Conservation (phyloP, 1,284 basidiomycete genomes). For the Porodaedalea pini region DNA sequence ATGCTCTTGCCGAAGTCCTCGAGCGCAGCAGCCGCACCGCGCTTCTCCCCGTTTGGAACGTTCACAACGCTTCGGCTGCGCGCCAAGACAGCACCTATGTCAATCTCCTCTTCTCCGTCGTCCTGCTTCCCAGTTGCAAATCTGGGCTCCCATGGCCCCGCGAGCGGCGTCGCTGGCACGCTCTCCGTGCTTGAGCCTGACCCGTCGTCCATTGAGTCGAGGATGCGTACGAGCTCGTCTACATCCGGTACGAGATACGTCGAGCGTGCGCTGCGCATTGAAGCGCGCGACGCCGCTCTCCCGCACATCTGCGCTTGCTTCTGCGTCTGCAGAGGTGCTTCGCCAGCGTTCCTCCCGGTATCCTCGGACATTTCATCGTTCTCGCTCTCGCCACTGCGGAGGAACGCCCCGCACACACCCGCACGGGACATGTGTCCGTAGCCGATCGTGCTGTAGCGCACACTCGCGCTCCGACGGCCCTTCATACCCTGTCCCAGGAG, state of each 20-base stretch:
- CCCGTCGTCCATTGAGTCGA: conserved; percentile 8
- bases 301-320: background rate
- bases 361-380: background rate
- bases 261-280: background rate
- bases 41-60: conserved; percentile 1
- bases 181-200: background rate
- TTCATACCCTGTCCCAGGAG: no score
- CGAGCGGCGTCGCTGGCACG: background rate
- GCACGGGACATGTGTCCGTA: conserved; percentile 6
- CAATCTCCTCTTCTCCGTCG: conserved; percentile 4
- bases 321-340: background rate
- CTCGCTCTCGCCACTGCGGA: background rate
- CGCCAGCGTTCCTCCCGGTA: background rate
- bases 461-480: background rate
- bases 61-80: background rate
- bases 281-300: background rate
- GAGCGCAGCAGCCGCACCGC: background rate
- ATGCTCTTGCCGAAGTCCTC: background rate
- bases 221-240: conserved; percentile 19
- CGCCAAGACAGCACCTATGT: conserved; percentile 6
- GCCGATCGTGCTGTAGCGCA: background rate
- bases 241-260: conserved; percentile 15
- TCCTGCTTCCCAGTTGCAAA: background rate
- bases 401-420: background rate
- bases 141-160: background rate